Percentiles rank a stretch among this genome's conserved stretches.
Conservation (phyloP, 1,139 yeast genomes). For the Pneumocystis sp. region DNA sequence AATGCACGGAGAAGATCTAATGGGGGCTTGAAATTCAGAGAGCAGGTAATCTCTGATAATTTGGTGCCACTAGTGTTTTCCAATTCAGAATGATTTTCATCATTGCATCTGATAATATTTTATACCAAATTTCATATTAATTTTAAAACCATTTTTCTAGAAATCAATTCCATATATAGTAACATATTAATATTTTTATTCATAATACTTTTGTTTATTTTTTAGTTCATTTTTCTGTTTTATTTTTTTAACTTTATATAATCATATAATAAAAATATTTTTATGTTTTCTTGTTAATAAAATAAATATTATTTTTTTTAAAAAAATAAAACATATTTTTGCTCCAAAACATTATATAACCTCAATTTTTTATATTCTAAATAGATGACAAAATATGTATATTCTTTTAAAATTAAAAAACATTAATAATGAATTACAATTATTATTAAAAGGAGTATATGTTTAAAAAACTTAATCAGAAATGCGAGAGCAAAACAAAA, state of each 20-base stretch:
- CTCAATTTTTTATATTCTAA: too few species aligned
- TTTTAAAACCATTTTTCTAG: not conserved
- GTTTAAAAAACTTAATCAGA: too few species aligned
- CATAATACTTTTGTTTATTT: not conserved
- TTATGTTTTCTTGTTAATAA: too few species aligned
- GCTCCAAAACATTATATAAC: too few species aligned
- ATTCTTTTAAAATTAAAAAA: too few species aligned
- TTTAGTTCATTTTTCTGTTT: too few species aligned
- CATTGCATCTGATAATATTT: not conserved
- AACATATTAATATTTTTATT: not conserved
- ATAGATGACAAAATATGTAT: too few species aligned
- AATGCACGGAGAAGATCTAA: conserved; percentile 69
- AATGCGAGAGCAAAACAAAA: too few species aligned
- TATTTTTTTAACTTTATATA: not conserved
- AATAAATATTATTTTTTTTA: too few species aligned
- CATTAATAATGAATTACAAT: too few species aligned
- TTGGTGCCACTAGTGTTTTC: not conserved
- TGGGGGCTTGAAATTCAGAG: conserved; percentile 34
- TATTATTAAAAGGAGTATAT: too few species aligned
- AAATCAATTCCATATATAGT: not conserved
- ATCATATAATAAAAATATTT: not conserved
- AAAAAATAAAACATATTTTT: too few species aligned
- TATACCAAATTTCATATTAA: not conserved
- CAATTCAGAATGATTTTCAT: not conserved
- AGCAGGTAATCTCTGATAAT: conserved; percentile 9